phyloP scores from a whole-genome alignment of 1,284 basidiomycete species.

The Ustilago trichophora region DNA sequence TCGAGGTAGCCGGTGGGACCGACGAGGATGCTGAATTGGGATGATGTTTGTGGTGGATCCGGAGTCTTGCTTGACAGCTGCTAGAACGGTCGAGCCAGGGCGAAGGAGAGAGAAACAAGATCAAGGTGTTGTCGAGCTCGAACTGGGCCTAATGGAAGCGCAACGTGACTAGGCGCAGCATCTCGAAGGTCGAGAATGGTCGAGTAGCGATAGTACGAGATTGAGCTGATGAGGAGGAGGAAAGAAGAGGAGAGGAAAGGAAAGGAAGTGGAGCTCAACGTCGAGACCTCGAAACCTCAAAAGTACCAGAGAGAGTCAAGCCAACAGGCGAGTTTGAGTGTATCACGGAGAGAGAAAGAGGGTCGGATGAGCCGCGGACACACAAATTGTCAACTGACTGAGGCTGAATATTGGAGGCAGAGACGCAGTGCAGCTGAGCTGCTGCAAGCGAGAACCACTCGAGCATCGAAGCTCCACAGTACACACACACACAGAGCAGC shows the following conservation, averaged over 20 bases:
- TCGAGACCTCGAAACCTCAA: no score
- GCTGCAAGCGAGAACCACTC: background rate
- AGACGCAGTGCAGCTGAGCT: background rate
- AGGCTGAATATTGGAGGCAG: background rate
- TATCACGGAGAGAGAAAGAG: background rate
- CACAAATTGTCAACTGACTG: no score
- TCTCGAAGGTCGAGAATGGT: constrained; percentile 3
- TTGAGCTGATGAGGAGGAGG: background rate
- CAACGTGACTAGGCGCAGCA: background rate
- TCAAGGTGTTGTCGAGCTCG: background rate
- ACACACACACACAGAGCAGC: no score
- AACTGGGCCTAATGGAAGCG: background rate
- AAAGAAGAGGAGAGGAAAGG: background rate
- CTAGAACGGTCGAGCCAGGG: no score
- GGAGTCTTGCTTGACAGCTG: no score
- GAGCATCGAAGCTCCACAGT: constrained; percentile 1
- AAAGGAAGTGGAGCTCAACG: no score
- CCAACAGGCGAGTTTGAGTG: no score
- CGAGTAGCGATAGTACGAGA: no score
- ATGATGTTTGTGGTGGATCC: no score
- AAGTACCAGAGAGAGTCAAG: no score
- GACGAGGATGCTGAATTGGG: no score
- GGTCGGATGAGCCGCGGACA: background rate
- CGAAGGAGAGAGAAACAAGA: background rate
- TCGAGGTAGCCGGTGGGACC: no score